Evolutionary conservation across 192 early-diverging fungal species (phyloP), one percentile per base, ranked within the genome.

Genomic region (Backusella westeae): DNA sequence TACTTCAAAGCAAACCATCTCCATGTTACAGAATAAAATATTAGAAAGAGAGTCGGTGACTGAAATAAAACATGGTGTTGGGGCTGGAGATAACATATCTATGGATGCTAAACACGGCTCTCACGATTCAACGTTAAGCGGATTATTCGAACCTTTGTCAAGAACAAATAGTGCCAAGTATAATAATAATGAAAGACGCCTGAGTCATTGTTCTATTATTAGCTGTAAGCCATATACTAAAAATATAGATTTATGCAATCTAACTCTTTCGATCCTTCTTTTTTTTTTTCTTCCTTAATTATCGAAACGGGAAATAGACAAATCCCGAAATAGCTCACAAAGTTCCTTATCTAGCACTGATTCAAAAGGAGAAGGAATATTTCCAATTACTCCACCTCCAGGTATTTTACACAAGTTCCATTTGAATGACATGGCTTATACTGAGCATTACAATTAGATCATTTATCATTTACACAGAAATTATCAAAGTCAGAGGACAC

Each of bases 1-100:
- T 17, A 90, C 90, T 75, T 93, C 93, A 34, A 86, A 91, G 6
- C 87, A 92, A 49, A 93, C 91, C 2, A 92, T 94, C 35, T 85
- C 89, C 69, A 89, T 88, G 17, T 74, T 94, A 23, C 92, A 94
- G 82, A 85, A 86, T 29, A 88, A 90, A 78, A 85, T 93, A 49
- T 82, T 79, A 53, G 91, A n/a, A n/a, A 5, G 29, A 4, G 56
- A 63, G 8, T 63, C 10, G 1, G 26, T 21, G 26, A 0, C 10
- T 12, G 10, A 35, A n/a, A 68, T 9, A 17, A 36, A 34, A 3
- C 19, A 15, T 68, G 8, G 15, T 17, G 15, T 68, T 34, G 35
- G 17, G 35, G 19, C 29, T 36, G 34, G 34, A 2, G 34, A 36
- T n/a, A 6, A n/a, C 0, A 17, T 34, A 5, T n/a, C 1, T 5